These are phyloP conservation scores for Trichoderma koningii DNA, from an alignment of 2,329 filamentous ascomycete species.

Conservation along the genomic window DNA sequence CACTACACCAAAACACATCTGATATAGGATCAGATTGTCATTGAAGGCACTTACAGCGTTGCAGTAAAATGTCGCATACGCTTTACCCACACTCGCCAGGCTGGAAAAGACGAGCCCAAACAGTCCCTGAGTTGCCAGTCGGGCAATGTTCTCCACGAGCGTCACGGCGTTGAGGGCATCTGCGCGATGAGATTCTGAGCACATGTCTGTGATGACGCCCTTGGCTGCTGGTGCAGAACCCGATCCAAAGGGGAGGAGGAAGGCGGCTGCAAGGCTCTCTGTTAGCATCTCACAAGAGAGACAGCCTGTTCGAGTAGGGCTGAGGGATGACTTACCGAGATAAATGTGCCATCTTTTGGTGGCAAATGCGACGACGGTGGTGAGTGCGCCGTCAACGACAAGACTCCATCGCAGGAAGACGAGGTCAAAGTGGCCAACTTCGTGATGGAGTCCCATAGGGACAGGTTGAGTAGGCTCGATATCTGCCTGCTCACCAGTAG, in stretches of 20 bases:
- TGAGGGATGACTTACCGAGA: conserved; percentile 45
- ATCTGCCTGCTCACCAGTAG: conserved; percentile 45
- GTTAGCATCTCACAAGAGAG: background rate
- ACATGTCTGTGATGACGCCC: conserved; percentile 73
- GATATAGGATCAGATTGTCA: no score
- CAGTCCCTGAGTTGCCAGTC: conserved; percentile 62
- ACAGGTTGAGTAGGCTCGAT: conserved; percentile 47
- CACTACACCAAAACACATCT: no score
- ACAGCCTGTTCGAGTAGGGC: no score
- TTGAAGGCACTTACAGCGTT: conserved; percentile 56
- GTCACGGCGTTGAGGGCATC: conserved; percentile 71
- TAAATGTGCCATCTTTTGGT: conserved; percentile 69
- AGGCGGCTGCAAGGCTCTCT: conserved; percentile 49
- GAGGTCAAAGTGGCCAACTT: conserved; percentile 64
- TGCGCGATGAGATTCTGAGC: conserved; percentile 59
- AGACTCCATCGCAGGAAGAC: conserved; percentile 68
- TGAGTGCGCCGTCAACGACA: conserved; percentile 64
- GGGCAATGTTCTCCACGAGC: conserved; percentile 68
- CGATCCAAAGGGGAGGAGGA: conserved; percentile 67
- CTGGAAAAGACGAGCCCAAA: conserved; percentile 69
- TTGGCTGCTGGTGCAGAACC: conserved; percentile 71
- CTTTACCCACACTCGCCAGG: conserved; percentile 60
- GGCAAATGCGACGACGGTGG: conserved; percentile 63
- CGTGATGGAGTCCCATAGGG: conserved; percentile 40
- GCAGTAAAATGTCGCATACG: conserved; percentile 65